These are phyloP conservation scores for Acorus gramineus DNA, from an alignment of 106 monocot species.

Conservation along the genomic window DNA sequence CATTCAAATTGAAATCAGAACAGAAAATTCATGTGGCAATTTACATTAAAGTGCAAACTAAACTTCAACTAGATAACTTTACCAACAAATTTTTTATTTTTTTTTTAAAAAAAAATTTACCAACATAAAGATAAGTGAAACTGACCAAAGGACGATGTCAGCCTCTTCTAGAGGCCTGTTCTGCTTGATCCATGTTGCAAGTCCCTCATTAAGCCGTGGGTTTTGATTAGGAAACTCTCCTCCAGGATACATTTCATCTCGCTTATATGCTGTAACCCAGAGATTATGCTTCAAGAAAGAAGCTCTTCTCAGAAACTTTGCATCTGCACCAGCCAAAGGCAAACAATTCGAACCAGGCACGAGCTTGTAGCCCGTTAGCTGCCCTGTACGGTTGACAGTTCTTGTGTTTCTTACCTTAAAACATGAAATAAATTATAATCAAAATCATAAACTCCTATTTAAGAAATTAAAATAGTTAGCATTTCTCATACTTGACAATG, in stretches of 20 bases:
- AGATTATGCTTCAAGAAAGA: constrained; percentile 95
- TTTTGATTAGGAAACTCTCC: constrained; percentile 99
- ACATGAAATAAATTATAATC: background rate
- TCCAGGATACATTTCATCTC: constrained; percentile 86
- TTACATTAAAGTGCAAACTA: too few species aligned
- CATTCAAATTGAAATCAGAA: too few species aligned
- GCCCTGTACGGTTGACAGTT: constrained; percentile 88
- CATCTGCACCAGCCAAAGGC: constrained; percentile 78
- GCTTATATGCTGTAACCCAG: constrained; percentile 92
- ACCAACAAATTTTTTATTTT: too few species aligned
- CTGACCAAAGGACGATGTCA: constrained; percentile 91
- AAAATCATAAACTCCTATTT: background rate
- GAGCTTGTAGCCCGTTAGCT: constrained; percentile 86
- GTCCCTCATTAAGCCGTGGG: constrained; percentile 79
- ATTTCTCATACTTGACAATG: too few species aligned
- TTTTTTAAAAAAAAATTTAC: too few species aligned
- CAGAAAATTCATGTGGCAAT: too few species aligned
- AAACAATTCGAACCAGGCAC: constrained; percentile 90
- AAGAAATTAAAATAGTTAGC: too few species aligned
- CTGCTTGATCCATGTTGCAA: constrained; percentile 92
- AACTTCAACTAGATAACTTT: too few species aligned
- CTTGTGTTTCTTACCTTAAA: constrained; percentile 90
- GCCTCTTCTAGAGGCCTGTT: constrained; percentile 90
- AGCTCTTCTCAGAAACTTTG: constrained; percentile 88
- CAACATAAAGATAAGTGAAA: background rate